phyloP scores from a whole-genome alignment of 176 grass and related monocot genomes.

The Urochloa ruziziensis region DNA sequence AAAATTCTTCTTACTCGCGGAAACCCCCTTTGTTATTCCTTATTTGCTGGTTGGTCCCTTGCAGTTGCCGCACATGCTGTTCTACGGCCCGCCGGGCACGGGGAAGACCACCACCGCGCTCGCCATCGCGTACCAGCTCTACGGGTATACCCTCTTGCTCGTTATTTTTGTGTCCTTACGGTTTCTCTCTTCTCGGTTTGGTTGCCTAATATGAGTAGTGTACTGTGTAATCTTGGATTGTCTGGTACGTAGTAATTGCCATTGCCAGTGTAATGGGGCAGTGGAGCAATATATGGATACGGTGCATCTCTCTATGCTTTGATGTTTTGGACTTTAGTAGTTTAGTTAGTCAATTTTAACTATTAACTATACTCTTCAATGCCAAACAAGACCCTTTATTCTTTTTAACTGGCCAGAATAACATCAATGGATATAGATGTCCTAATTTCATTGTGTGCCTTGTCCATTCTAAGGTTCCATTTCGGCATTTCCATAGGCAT shows the following conservation, averaged over 20 bases:
- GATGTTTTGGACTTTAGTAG: neutral
- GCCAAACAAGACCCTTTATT: neutral
- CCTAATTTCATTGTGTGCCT: too few relatives aligned
- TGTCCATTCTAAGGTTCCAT: neutral
- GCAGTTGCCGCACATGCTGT: conserved; percentile 95
- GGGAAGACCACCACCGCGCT: conserved; percentile 95
- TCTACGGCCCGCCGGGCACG: conserved; percentile 91
- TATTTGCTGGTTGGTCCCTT: conserved; percentile 29
- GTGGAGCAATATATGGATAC: neutral
- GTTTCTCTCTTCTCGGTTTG: neutral
- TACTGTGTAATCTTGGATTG: neutral
- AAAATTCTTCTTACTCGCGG: neutral
- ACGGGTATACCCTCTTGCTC: conserved; percentile 48
- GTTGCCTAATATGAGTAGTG: neutral
- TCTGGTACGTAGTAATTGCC: neutral
- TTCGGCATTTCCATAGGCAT: too few relatives aligned
- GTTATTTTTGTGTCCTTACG: neutral
- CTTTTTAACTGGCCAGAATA: too few relatives aligned
- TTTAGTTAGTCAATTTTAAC: neutral
- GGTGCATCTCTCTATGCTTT: neutral
- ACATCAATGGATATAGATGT: too few relatives aligned
- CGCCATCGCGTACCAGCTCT: conserved; percentile 92
- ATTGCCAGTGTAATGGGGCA: neutral
- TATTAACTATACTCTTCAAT: neutral
- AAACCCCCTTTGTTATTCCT: neutral